Base-by-base conservation (phyloP, 176 grass and related monocot species). In the Bonia amplexicaulis region DNA sequence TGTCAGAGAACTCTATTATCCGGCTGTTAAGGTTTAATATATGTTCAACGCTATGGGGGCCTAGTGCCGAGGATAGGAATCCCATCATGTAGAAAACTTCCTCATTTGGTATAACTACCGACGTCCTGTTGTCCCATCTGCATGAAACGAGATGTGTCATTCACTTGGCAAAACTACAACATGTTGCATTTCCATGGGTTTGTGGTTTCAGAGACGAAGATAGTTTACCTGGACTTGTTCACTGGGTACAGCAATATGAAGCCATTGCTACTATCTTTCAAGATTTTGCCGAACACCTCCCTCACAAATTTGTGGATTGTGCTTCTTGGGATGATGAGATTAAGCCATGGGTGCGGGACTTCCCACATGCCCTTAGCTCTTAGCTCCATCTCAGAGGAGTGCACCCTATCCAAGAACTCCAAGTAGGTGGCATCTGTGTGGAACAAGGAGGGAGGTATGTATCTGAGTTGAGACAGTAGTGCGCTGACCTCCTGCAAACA, bases 261-360 rank as follows among this genome's bases (percentile, higher is more conserved):
- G 25, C 96, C 96, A 12, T 87, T 92, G 81, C 78, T 95, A 62
- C 90, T 92, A 67, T 92, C 91, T 47, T 87, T 90, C 27, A 95
- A 81, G 67, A 98, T 93, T 68, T 92, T 89, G 33, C 91, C 89
- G 20, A 98, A 98, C 42, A 98, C 89, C 72, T 87, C 83, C 25
- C n/a, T 59, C 0, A 85, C 89, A 6, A 98, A 98, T 83, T 66
- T 89, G 33, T 93, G 83, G 66, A 98, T 92, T 57, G 67, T 85
- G 66, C 85, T 89, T 82, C 82, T 87, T 27, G 96, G 93, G 13
- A 98, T 68, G 68, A 95, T 51, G 80, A 98, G 89, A 79, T 98
- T 98, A 29, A 98, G 82, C 96, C 96, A 98, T 60, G 96, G 96
- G 77, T 98, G 96, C 5, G 96, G 93, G 22, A 98, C 84, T 62